Evolutionary conservation across 768 basidiomycete genomes (phyloP).

Genomic region (Boletus rex-veris): DNA sequence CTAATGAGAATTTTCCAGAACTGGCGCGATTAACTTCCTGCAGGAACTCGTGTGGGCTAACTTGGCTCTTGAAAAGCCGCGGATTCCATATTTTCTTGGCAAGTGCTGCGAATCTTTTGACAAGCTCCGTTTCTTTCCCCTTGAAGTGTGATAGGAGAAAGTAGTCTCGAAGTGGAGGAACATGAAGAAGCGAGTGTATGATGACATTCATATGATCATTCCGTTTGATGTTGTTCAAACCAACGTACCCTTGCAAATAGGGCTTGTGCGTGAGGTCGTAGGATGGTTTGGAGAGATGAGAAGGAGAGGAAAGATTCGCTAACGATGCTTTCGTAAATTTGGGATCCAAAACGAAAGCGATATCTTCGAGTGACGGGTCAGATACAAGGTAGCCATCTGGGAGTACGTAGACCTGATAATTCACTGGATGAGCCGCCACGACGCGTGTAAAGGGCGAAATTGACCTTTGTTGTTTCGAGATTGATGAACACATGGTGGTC

Average conservation of each 20-base stretch:
- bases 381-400: constrained; percentile 96
- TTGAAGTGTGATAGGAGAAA: constrained; percentile 72
- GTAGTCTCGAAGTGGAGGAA: constrained; percentile 85
- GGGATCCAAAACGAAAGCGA: constrained; percentile 85
- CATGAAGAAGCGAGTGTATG: constrained; percentile 89
- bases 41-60: constrained; percentile 97
- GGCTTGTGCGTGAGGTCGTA: constrained; percentile 81
- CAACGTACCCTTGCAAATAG: constrained; percentile 92
- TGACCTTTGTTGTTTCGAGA: constrained; percentile 83
- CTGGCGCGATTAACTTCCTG: constrained; percentile 94
- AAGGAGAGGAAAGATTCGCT: constrained; percentile 52
- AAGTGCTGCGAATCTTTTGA: constrained; percentile 82
- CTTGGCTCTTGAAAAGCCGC: constrained; percentile 93
- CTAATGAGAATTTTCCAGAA: constrained; percentile 86
- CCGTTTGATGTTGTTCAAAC: constrained; percentile 94
- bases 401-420: constrained; percentile 83
- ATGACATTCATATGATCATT: constrained; percentile 99
- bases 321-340: constrained; percentile 68
- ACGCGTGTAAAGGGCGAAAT: constrained; percentile 15
- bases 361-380: constrained; percentile 95
- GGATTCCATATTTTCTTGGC: constrained; percentile 98
- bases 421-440: constrained; percentile 13
- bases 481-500: constrained; percentile 99
- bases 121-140: constrained; percentile 79
- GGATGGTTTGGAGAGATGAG: constrained; percentile 65